Percentiles rank a stretch among this genome's conserved stretches.
Evolutionary conservation across 495 filamentous ascomycete species (phyloP).

Genomic region (Penicillium antarcticum): DNA sequence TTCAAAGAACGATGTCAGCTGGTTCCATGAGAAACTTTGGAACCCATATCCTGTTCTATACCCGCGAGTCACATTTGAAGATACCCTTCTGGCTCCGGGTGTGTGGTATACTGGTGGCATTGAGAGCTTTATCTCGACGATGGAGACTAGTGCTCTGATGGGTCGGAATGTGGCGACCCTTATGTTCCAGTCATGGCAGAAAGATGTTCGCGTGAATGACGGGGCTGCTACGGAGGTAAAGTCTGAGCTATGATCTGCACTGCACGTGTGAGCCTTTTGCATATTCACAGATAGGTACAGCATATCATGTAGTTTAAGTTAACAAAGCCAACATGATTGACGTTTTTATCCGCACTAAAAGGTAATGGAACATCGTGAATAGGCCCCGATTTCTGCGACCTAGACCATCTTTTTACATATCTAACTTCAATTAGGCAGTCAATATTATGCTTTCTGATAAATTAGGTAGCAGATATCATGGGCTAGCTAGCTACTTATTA

Average conservation of each 20-base stretch:
- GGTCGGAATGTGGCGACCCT: slow-evolving; percentile 88
- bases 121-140: slow-evolving; percentile 92
- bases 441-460: no score
- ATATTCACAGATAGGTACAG: no score
- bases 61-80: slow-evolving; percentile 85
- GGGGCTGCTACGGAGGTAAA: not conserved
- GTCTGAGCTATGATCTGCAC: slow-evolving; percentile 12
- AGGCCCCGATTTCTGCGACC: no score
- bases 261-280: no score
- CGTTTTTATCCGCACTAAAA: no score
- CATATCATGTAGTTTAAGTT: no score
- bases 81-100: slow-evolving; percentile 57
- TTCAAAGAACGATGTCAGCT: slow-evolving; percentile 57
- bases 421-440: no score
- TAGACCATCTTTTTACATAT: no score
- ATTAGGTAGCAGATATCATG: no score
- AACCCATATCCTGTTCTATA: slow-evolving; percentile 79
- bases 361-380: no score
- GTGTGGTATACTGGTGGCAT: slow-evolving; percentile 93
- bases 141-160: slow-evolving; percentile 97
- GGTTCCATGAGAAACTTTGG: slow-evolving; percentile 77
- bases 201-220: slow-evolving; percentile 2
- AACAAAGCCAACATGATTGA: no score
- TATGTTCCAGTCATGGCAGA: slow-evolving; percentile 61
- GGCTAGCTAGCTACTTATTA: no score